Percentiles rank a stretch among this genome's conserved stretches.
Evolutionary conservation across 2,329 filamentous ascomycete genomes (phyloP).

Genomic region (Aspergillus niger): DNA sequence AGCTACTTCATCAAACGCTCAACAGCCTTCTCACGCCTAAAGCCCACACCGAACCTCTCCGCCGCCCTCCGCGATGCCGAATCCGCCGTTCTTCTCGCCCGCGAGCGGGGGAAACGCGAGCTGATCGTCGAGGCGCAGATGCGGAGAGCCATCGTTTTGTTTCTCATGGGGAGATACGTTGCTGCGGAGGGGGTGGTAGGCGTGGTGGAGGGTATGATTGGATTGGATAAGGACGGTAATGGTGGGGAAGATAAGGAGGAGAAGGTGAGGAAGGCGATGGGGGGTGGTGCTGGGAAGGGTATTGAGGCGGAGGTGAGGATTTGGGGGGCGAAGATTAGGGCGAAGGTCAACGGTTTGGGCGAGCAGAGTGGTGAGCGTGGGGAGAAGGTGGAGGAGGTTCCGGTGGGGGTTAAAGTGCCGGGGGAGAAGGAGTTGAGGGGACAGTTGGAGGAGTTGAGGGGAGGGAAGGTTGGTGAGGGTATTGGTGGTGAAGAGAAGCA

Average conservation of each 20-base stretch:
- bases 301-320: constrained; percentile 50
- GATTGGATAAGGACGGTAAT: constrained; percentile 46
- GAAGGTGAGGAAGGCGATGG: constrained; percentile 35
- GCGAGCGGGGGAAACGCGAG: constrained; percentile 70
- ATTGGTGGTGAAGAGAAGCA: background rate
- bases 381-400: constrained; percentile 56
- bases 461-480: constrained; percentile 17
- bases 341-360: constrained; percentile 53
- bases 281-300: constrained; percentile 19
- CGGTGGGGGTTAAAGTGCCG: constrained; percentile 49
- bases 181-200: constrained; percentile 73
- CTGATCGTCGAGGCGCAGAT: constrained; percentile 80
- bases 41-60: constrained; percentile 43
- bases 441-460: constrained; percentile 34
- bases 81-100: constrained; percentile 62
- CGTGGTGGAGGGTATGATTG: constrained; percentile 55
- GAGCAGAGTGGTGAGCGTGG: constrained; percentile 50
- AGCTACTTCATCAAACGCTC: constrained; percentile 81
- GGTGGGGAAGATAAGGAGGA: constrained; percentile 39
- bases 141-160: constrained; percentile 73
- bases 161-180: constrained; percentile 68
- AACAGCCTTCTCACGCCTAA: constrained; percentile 70
- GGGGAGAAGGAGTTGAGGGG: constrained; percentile 42
- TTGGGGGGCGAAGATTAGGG: constrained; percentile 60
- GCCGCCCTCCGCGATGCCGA: constrained; percentile 70